phyloP scores from a whole-genome alignment of 169 alveolate genomes.

The Plasmodium cynomolgi region DNA sequence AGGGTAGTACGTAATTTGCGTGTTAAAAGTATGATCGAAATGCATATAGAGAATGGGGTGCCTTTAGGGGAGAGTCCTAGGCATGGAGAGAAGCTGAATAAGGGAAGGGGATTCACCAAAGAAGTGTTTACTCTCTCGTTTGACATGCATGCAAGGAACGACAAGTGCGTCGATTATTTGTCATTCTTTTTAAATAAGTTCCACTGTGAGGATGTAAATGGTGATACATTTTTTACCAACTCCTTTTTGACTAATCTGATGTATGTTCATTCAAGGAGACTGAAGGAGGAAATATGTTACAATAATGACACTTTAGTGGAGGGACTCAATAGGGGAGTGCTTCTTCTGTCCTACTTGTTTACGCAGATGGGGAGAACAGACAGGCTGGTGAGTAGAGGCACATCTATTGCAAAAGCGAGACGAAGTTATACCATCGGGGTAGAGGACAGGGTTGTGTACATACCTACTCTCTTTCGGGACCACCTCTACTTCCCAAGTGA shows the following conservation, averaged over 20 bases:
- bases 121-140: constrained; percentile 21
- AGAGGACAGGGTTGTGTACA: neutral
- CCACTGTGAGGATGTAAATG: constrained; percentile 6
- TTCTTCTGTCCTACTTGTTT: constrained; percentile 4
- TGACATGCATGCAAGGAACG: constrained; percentile 12
- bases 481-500: neutral
- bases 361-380: neutral
- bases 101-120: neutral
- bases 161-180: neutral
- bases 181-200: constrained; percentile 32
- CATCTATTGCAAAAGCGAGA: neutral
- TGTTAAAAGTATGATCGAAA: neutral
- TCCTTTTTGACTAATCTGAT: neutral
- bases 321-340: constrained; percentile 4
- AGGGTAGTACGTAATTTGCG: neutral
- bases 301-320: neutral
- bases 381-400: neutral
- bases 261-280: constrained; percentile 1
- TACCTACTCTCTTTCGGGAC: constrained; percentile 23
- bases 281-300: neutral
- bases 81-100: too few species aligned
- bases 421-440: neutral
- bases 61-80: neutral
- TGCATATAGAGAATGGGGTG: neutral
- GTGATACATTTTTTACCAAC: constrained; percentile 3